These are phyloP conservation scores for Alisma plantagoaquatica DNA, from an alignment of 106 monocot genomes.

Conservation along the genomic window DNA sequence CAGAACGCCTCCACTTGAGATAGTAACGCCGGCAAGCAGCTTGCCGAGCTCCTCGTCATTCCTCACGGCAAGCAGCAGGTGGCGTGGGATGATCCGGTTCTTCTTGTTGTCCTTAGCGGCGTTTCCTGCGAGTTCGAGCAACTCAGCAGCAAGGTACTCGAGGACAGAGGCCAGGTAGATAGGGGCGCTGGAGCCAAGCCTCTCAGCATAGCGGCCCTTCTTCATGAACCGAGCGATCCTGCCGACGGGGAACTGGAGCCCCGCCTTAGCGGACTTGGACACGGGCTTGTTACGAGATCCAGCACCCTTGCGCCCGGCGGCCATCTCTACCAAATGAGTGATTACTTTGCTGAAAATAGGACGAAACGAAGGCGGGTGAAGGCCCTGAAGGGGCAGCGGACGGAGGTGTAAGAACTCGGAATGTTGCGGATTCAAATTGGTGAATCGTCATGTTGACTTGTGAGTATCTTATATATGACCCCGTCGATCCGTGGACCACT, in stretches of 20 bases:
- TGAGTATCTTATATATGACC: neutral
- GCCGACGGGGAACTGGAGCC: constrained; percentile 29
- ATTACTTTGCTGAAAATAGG: neutral
- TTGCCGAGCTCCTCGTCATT: constrained; percentile 64
- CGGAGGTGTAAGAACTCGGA: too few species aligned
- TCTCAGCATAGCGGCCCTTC: constrained; percentile 45
- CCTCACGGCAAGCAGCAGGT: constrained; percentile 47
- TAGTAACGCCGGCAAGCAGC: constrained; percentile 38
- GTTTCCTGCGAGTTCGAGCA: constrained; percentile 45
- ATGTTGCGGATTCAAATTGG: too few species aligned
- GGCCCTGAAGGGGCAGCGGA: neutral
- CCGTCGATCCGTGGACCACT: neutral
- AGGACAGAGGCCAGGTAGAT: constrained; percentile 62
- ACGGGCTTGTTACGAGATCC: constrained; percentile 7
- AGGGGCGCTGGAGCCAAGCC: constrained; percentile 45
- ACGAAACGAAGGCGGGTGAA: too few species aligned
- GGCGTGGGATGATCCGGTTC: constrained; percentile 41
- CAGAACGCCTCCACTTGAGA: constrained; percentile 47
- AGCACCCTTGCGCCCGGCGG: constrained; percentile 9
- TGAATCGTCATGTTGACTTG: too few species aligned
- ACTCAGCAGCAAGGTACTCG: constrained; percentile 68
- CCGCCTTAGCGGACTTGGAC: constrained; percentile 19
- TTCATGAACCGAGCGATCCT: constrained; percentile 26
- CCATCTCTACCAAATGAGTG: neutral
- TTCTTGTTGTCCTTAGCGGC: constrained; percentile 60